Base-by-base conservation (phyloP, 2,329 filamentous ascomycete genomes). In the Akanthomyces dipterigenus region DNA sequence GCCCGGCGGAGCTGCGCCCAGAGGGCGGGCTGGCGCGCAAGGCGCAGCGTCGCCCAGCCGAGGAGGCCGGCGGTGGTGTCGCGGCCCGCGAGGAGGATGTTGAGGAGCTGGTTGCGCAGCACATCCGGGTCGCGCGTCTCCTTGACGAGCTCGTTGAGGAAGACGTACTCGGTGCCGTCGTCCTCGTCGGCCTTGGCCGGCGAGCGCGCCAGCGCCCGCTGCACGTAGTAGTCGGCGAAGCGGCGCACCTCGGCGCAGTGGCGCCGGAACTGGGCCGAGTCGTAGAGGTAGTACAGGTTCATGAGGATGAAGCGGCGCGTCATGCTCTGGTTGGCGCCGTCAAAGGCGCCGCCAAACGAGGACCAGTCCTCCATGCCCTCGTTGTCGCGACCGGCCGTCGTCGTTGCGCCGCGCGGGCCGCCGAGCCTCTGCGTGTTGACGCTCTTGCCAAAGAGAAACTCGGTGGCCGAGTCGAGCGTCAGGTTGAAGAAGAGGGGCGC, bases 391-490 rank as follows among this genome's bases (percentile, higher is more conserved):
- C 1, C 36, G 36, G 36, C 36, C 3, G 12, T 5, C 36, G 24
- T 31, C 20, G 36, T 40, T 40, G 55, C 18, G 46, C 59, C 46
- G 49, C 40, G 40, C 26, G 48, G 38, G 9, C 16, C 57, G 24
- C 28, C 42, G 16, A 54, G 70, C 11, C 74, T 70, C 67, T 80
- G 70, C 2, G 70, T 70, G 65, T 74, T 68, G 2, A 70, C 69
- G 12, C 79, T 82, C 65, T 83, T 76, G 8, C 86, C 86, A 63
- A 88, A 86, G 8, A 89, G 74, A 66, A 88, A 84, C 49, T 76
- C 72, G 11, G 77, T 78, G 0, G 77, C 71, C 1, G 74, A 72
- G 60, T 81, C 78, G 11, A 80, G 70, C 1, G 78, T 78, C 34
- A 80, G 69, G 43, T 73, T 72, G 70, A 79, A 80, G 65, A 80